Evolutionary conservation across 306 rosid species (phyloP).

Genomic region (Gleditsia sinensis): DNA sequence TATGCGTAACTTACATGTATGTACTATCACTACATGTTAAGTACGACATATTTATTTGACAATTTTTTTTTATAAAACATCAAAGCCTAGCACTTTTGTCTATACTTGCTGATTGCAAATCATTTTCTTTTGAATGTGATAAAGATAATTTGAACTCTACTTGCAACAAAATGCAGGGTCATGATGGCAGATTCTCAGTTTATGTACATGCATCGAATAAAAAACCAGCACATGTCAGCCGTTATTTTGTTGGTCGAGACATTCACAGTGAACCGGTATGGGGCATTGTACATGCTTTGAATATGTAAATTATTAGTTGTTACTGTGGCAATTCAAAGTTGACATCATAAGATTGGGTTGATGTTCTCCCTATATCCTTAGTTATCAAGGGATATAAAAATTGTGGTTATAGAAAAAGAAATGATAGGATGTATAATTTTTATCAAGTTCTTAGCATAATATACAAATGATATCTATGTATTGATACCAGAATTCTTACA

Average conservation of each 20-base stretch:
- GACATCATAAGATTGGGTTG: constrained; percentile 5
- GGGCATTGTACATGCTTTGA: constrained; percentile 29
- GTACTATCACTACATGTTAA: background rate
- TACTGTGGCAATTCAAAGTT: constrained; percentile 9
- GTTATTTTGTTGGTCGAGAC: constrained; percentile 69
- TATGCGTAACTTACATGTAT: background rate
- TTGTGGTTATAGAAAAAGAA: background rate
- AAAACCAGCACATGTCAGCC: constrained; percentile 77
- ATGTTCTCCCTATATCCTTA: background rate
- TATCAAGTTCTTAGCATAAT: constrained; percentile 1
- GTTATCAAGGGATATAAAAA: background rate
- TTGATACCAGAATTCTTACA: constrained; percentile 44
- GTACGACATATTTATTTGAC: background rate
- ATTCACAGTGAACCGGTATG: constrained; percentile 86
- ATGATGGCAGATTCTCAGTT: constrained; percentile 76
- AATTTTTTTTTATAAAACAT: background rate
- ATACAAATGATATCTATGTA: constrained; percentile 19
- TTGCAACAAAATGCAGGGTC: constrained; percentile 64
- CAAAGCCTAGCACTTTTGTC: background rate
- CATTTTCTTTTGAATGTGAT: constrained; percentile 26
- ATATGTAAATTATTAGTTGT: constrained; percentile 3
- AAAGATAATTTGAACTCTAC: constrained; percentile 5
- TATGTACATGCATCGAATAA: constrained; percentile 91
- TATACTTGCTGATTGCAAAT: background rate
- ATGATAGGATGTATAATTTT: background rate